Evolutionary conservation across 768 basidiomycete genomes (phyloP), one percentile per base, ranked within the genome.

Genomic region (Cystobasidium ongulense): DNA sequence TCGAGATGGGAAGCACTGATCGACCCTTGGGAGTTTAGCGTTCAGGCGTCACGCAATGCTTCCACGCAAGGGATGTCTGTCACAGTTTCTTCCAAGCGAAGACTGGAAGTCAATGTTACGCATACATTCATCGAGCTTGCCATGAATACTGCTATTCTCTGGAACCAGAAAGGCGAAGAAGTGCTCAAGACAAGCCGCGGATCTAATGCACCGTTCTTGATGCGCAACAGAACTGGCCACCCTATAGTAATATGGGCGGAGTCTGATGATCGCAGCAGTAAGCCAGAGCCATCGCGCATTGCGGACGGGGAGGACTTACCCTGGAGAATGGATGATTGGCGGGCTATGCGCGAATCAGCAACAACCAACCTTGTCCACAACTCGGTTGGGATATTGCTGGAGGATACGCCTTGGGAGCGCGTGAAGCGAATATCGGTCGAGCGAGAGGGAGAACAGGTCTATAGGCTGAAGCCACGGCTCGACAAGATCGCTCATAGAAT

Each of bases 1-100:
- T 98, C 96, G 61, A 92, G 98, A 78, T 99, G 96, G 92, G 96
- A 98, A 81, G 95, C 96, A 35, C 77, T 99, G 67, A 91, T 95
- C 75, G 96, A 99, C 79, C 96, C 96, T 1, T 99, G 95, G 94
- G 89, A 88, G 21, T 89, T 96, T 76, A 87, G 88, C 11, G 80
- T 89, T 59, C 85, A 85, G 77, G 80, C 80, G 35, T 25, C 59
- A 0, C 41, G 39, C 33, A 63, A 25, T 11, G 75, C 77, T 18
- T 57, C 50, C 5, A 73, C 50, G 0, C 83, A 84, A 31, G 86
- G 86, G 33, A 81, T 89, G 63, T 85, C 84, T 54, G 79, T 90
- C 39, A 85, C 84, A 0, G 76, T 96, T 23, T 84, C 86, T 43
- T 90, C 96, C 17, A 85, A 87, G 75, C 90, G 93, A 75, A 86